These are phyloP conservation scores for Dalbergia cochinchinensis DNA, from an alignment of 306 rosid species.

Conservation along the genomic window DNA sequence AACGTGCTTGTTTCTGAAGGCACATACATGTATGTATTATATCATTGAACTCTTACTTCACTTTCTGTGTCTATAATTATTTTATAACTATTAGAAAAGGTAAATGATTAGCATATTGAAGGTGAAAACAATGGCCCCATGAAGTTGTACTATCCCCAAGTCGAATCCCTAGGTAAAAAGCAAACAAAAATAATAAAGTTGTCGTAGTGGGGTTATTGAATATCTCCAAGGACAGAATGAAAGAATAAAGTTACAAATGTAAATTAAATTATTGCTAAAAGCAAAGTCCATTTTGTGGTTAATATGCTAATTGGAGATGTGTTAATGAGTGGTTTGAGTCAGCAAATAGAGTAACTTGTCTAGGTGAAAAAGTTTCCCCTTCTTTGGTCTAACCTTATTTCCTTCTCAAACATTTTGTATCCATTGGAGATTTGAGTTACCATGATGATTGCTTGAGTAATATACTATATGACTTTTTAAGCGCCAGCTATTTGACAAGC, in stretches of 20 bases:
- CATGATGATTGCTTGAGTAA: conserved; percentile 42
- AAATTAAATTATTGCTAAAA: conserved; percentile 23
- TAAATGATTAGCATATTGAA: conserved; percentile 46
- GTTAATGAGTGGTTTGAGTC: conserved; percentile 26
- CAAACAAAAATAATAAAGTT: neutral
- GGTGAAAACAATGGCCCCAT: conserved; percentile 38
- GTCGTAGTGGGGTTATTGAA: conserved; percentile 40
- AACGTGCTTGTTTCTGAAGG: conserved; percentile 13
- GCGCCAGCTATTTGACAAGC: conserved; percentile 17
- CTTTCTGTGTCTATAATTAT: conserved; percentile 27
- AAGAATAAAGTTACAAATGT: conserved; percentile 37
- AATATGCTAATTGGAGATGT: conserved; percentile 6
- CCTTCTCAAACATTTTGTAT: conserved; percentile 16
- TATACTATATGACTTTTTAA: conserved; percentile 21
- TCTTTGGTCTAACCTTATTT: conserved; percentile 4
- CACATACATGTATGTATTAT: conserved; percentile 22
- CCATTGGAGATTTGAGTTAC: conserved; percentile 37
- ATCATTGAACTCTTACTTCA: conserved; percentile 14
- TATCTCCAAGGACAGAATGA: conserved; percentile 42
- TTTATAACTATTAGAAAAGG: neutral
- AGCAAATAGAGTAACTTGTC: conserved; percentile 28
- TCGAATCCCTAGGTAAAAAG: conserved; percentile 53
- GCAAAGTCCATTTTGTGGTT: conserved; percentile 40
- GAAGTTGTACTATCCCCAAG: conserved; percentile 37
- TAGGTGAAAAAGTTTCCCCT: conserved; percentile 42